Evolutionary conservation across 169 alveolate species (phyloP), one percentile per base, ranked within the genome.

Genomic region (Plasmodium cynomolgi): DNA sequence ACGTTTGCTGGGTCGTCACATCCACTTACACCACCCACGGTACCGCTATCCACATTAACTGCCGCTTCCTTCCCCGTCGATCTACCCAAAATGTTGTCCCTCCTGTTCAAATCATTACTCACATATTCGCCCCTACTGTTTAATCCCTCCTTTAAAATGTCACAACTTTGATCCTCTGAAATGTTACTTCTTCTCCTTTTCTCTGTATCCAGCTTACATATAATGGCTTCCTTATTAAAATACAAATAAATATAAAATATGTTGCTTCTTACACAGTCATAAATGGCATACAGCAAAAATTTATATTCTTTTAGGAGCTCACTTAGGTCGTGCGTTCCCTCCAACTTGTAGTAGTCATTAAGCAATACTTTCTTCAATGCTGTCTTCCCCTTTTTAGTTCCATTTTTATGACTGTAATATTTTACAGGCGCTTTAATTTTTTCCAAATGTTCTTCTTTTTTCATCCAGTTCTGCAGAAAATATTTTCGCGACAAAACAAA

Each of bases 161-260:
- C 54, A n/a, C 74, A 84, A 11, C 3, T 31, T n/a, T 50, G 15
- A 50, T 9, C 29, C 26, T 44, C 15, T 15, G 29, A 33, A 68
- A 58, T 68, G 41, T 31, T 41, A 15, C 75, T 83, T 68, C 47
- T 33, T 33, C 74, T 15, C 11, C 47, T 29, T 68, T 37, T 50
- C 34, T 71, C 44, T 23, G 31, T 34, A 9, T 58, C 80, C 54
- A 34, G 20, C 31, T 83, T 68, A 39, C 74, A 68, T 34, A 41
- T 47, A 68, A 90, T 90, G 20, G 73, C 33, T 8, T 90, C 94
- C 50, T 80, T 80, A 68, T 80, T 90, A 90, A 90, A 90, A 90
- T 80, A 90, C 37, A 90, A 39, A 80, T 90, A 90, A 34, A 90
- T 90, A 34, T 90, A 90, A 80, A 23, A 80, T 23, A 90, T 90